Evolutionary conservation across 208 protist genomes (phyloP).

Genomic region (Leishmania tropica): DNA sequence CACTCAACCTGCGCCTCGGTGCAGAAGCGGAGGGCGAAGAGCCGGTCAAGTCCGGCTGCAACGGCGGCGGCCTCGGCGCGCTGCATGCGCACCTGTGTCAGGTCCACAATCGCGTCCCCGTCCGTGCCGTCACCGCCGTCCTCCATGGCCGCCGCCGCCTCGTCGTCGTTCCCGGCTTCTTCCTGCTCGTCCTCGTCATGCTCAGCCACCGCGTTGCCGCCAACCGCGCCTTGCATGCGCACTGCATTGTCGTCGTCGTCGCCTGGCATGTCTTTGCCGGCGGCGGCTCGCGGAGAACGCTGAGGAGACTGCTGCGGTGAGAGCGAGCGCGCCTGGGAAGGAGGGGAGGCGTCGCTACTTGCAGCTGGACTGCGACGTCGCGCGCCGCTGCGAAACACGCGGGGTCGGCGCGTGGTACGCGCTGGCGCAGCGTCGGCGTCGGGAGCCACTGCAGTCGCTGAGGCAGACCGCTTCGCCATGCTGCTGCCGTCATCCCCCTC

Average conservation of each 20-base stretch:
- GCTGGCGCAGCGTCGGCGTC: constrained; percentile 2
- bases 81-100: constrained; percentile 51
- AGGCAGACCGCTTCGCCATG: neutral
- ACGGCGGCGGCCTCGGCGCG: constrained; percentile 67
- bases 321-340: neutral
- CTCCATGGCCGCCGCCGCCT: constrained; percentile 23
- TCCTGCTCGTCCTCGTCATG: constrained; percentile 10
- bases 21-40: constrained; percentile 65
- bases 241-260: neutral
- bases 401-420: neutral
- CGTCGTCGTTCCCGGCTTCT: constrained; percentile 13
- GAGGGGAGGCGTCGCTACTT: neutral
- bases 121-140: constrained; percentile 30
- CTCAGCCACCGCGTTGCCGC: constrained; percentile 1
- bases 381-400: constrained; percentile 11
- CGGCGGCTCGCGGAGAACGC: neutral
- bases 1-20: constrained; percentile 87
- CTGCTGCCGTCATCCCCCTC: neutral
- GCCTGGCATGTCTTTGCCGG: neutral
- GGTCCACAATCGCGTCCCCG: constrained; percentile 18
- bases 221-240: neutral
- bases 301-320: neutral
- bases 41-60: constrained; percentile 65
- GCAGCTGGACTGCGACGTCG: constrained; percentile 1
- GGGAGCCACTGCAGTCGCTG: neutral